Percentiles rank a stretch among this genome's conserved stretches.
Conservation (phyloP, 345 rosid genomes). For the Cardamine occulta region DNA sequence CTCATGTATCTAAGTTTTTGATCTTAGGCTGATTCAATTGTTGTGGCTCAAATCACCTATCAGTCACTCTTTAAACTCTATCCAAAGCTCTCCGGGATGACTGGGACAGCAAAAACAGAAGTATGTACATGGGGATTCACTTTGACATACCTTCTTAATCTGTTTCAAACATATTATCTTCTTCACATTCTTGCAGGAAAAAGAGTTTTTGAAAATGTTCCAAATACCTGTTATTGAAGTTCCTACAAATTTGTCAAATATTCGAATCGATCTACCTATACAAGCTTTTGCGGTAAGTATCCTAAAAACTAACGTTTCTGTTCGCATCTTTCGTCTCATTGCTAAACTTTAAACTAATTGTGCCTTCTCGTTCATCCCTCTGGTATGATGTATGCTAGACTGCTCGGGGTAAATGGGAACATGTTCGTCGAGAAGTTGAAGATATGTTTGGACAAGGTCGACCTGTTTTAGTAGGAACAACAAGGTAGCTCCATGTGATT, state of each 20-base stretch:
- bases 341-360: constrained; percentile 1
- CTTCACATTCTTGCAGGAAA: constrained; percentile 63
- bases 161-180: constrained; percentile 3
- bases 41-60: constrained; percentile 96
- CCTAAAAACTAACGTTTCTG: constrained; percentile 11
- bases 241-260: constrained; percentile 90
- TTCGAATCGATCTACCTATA: constrained; percentile 86
- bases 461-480: constrained; percentile 96
- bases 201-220: constrained; percentile 92
- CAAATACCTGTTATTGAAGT: constrained; percentile 90
- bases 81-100: constrained; percentile 97
- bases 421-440: constrained; percentile 86
- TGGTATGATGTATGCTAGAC: constrained; percentile 54
- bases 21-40: constrained; percentile 90
- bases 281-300: constrained; percentile 90
- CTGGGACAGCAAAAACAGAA: constrained; percentile 99
- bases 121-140: constrained; percentile 47
- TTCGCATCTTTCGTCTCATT: constrained; percentile 24
- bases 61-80: constrained; percentile 96
- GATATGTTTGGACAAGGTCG: constrained; percentile 92
- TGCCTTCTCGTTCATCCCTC: constrained; percentile 27
- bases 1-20: constrained; percentile 16
- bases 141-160: constrained; percentile 10
- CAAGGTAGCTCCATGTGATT: constrained; percentile 58
- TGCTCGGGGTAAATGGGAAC: constrained; percentile 92